phyloP scores from a whole-genome alignment of 163 green algal genomes.

The Chlorella variabilis region DNA sequence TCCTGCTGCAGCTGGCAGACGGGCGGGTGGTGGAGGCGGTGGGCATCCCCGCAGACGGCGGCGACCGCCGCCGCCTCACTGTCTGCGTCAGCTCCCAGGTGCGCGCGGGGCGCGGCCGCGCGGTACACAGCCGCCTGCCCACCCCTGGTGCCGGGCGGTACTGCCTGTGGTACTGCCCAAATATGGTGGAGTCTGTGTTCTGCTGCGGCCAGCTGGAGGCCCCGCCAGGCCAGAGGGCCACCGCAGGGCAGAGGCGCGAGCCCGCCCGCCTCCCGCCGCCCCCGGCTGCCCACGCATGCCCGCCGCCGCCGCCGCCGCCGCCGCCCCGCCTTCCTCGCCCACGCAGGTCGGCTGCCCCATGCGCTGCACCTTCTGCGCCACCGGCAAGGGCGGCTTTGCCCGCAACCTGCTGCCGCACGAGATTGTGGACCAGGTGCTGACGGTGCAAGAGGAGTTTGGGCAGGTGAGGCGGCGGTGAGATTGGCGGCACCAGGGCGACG shows the following conservation, averaged over 20 bases:
- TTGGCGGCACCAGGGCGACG: no score
- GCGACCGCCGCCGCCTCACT: constrained; percentile 78
- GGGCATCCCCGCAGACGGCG: constrained; percentile 83
- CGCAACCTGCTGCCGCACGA: constrained; percentile 92
- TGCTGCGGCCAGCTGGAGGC: no score
- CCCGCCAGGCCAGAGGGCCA: no score
- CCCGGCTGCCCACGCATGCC: background rate
- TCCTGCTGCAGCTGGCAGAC: constrained; percentile 90
- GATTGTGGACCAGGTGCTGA: constrained; percentile 94
- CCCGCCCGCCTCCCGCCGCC: no score
- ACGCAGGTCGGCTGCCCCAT: constrained; percentile 97
- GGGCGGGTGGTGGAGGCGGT: constrained; percentile 84
- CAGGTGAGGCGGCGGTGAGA: constrained; percentile 40
- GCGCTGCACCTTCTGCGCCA: constrained; percentile 98
- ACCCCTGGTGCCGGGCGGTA: no score
- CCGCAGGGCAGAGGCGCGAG: no score
- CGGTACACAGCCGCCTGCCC: no score
- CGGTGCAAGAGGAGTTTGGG: constrained; percentile 79
- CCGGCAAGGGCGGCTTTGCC: constrained; percentile 96
- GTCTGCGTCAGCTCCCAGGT: constrained; percentile 96
- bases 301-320: background rate
- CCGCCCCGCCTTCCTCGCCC: background rate
- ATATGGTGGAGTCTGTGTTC: background rate
- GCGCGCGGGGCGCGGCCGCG: background rate
- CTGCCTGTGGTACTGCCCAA: background rate